Base-by-base conservation (phyloP, 23 red algal species). In the Gracilaria domingensis region DNA sequence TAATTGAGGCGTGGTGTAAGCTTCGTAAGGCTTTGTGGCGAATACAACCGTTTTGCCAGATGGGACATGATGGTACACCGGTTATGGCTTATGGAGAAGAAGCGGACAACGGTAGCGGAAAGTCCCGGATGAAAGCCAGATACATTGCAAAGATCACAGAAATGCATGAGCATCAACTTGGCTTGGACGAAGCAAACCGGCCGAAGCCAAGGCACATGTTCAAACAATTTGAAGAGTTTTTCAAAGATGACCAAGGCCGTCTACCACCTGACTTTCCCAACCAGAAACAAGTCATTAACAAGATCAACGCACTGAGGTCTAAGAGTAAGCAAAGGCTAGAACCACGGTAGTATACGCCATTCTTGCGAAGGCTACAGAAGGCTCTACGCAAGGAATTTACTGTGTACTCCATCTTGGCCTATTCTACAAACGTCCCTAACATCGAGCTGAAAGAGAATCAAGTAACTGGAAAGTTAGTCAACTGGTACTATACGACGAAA, bases 211-310 rank as follows among this genome's bases (percentile, higher is more conserved):
- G 84, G 34, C 45, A 75, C 26, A 87, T 87, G 84, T 87, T 59
- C 50, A 85, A 85, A 75, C 60, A 75, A 51, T 73, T 87, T 87
- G 64, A 87, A 87, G 69, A 73, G 4, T 87, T 75, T 87, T 75
- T 73, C 53, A 35, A 48, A 13, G 67, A 75, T 38, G 64, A 75
- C 14, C 66, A 73, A 59, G 84, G 84, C 4, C 66, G 67, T 66
- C 30, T 73, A 38, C 84, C 84, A 2, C 67, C 84, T 17, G 84
- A 87, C 69, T 87, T 87, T 42, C 84, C 64, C n/a, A 74, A 75
- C 51, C 84, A 75, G 40, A 87, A 74, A 36, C 67, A 87, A 60
- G 84, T 87, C 26, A 87, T 87, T 24, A 87, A 87, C 65, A 87
- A 87, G 48, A 87, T 87, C 47, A 75, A 75, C 53, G 84, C 84